Base-by-base conservation (phyloP, 169 alveolate species). In the Plasmodium gaboni region DNA sequence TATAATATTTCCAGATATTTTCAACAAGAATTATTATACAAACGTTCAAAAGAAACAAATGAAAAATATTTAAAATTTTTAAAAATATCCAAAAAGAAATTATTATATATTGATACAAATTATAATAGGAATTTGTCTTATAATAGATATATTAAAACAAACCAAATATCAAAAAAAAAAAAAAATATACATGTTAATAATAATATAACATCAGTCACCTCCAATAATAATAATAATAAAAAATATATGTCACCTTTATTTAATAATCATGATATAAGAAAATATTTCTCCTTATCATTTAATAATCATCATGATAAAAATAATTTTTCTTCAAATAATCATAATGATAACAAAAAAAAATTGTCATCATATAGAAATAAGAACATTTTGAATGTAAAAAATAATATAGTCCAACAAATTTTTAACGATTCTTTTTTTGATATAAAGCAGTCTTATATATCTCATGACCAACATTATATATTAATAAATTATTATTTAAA, bases 401-500 rank as follows among this genome's bases (percentile, higher is more conserved):
- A 80, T 48, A 10, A 61, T 38, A 67, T 80, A 24, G 17, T 80
- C 13, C 67, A 68, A 53, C 51, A 50, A 28, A 80, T 80, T 28
- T 80, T 80, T 19, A 65, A 80, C 19, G 90, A 80, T 28, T 46
- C 59, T 19, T 17, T 65, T 55, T 55, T 80, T 42, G 73, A 68
- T 60, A 68, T 80, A 8, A 80, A 80, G 50, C 90, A 80, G 24
- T 67, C 90, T 9, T 80, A 80, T 32, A 44, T 80, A 32, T 80
- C 90, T 15, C 46, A 69, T 22, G 72, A 80, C 15, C 90, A 80
- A 28, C 72, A 61, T 28, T 80, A 80, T 53, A 55, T 80, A 32
- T 67, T 80, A 60, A 63, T 80, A 26, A 80, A 68, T 48, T 80
- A 80, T 48, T 55, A 68, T 48, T 61, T 80, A 9, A 60, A 55